Percentiles rank a stretch among this genome's conserved stretches.
Conservation (phyloP, 768 basidiomycete species). For the Leccinum subtestaceum region DNA sequence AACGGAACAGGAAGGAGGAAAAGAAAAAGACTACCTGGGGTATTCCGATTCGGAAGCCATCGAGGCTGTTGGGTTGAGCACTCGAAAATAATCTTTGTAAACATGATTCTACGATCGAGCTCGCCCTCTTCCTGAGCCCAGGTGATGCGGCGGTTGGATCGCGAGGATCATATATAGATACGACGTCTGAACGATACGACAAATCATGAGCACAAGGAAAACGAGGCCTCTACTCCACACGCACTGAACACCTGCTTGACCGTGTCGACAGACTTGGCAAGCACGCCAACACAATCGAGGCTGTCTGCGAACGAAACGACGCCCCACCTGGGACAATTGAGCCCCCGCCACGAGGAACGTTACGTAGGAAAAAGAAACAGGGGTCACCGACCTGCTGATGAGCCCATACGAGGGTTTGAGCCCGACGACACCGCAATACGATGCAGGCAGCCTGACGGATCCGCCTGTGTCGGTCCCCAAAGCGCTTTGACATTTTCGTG, state of each 20-base stretch:
- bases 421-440: constrained; percentile 43
- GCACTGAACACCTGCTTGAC: too few relatives aligned
- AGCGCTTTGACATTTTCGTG: constrained; percentile 49
- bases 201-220: too few relatives aligned
- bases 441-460: constrained; percentile 88
- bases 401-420: too few relatives aligned
- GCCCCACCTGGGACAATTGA: too few relatives aligned
- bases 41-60: constrained; percentile 68
- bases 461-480: constrained; percentile 95
- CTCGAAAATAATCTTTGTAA: neutral
- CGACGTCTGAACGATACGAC: constrained; percentile 23
- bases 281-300: too few relatives aligned
- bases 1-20: neutral
- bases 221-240: too few relatives aligned
- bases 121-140: constrained; percentile 36
- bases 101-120: constrained; percentile 24
- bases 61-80: constrained; percentile 26
- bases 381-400: too few relatives aligned
- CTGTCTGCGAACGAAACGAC: too few relatives aligned
- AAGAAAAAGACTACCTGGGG: constrained; percentile 52
- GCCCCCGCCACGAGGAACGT: too few relatives aligned
- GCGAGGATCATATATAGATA: constrained; percentile 51
- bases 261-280: too few relatives aligned
- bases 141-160: constrained; percentile 72
- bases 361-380: too few relatives aligned